Base-by-base conservation (phyloP, 805 yeast genomes). In the Lachancea waltii region DNA sequence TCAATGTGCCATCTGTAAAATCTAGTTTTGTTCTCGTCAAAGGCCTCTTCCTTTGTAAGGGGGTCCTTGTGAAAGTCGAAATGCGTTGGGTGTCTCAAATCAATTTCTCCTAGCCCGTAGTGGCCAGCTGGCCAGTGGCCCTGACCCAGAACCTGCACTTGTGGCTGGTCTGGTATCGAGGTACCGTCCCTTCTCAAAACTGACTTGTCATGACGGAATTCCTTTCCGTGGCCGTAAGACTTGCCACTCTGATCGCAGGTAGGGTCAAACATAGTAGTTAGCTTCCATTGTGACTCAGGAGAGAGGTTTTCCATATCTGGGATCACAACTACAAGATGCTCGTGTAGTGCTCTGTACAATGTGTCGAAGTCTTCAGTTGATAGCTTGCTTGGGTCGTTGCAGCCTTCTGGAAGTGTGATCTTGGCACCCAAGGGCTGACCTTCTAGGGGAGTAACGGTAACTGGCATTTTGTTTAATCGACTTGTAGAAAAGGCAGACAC, bases 1-100 rank as follows among this genome's bases (percentile, higher is more conserved):
- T 86, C 95, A 47, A 86, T 85, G 63, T 86, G 95, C 95, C 95
- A 86, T 64, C 95, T 75, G 72, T 85, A 86, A 60, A 79, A 86
- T 51, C 94, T 72, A 2, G 95, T 86, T 59, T 74, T 73, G 36
- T 79, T 75, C 17, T 73, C 54, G 6, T 67, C 65, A 25, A 68
- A 73, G 45, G 81, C 73, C 47, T 85, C 76, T 31, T 77, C 79
- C n/a, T 73, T 71, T 13, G 79, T 66, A 45, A 86, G 69, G 1
- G 77, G 70, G 10, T 70, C 63, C 48, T 79, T 79, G 64, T 86
- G 95, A 73, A 86, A 86, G 1, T 80, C 71, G 49, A 76, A 74
- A 58, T 86, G 95, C 2, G 85, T 79, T 32, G 95, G 95, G 56
- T 86, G 95, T 29, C 84, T 83, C 45, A 85, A 72, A 14, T 58